Base-by-base conservation (phyloP, 2,329 filamentous ascomycete species). In the Nemania abortiva region DNA sequence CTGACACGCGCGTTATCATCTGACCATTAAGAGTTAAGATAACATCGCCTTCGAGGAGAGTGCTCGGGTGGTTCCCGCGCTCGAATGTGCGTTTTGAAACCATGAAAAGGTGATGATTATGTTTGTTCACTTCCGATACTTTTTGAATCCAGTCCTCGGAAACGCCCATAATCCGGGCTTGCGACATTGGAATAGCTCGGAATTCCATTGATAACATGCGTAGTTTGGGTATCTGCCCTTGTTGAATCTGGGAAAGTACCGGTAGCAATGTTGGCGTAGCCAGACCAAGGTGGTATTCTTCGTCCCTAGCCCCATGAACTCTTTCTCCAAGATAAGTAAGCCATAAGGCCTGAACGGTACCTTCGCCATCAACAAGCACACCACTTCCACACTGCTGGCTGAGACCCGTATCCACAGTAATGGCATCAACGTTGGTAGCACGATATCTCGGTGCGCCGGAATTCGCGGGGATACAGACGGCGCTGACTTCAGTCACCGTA, bases 31-130 rank as follows among this genome's bases (percentile, higher is more conserved):
- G 84, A 0, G 93, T 97, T 68, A 99, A 87, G 66, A 99, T 90
- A 61, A 99, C 91, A 78, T 99, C 96, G 59, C 95, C 94, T 82
- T 99, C 97, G 34, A 93, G 86, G 18, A 99, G 86, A 18, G 90
- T 88, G 85, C 69, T 78, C 1, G 82, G 81, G 1, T 83, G 79
- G 57, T 82, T 79, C 27, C 80, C 82, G 15, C 88, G 85, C 80
- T 90, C 89, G 75, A 91, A 91, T 0, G 88, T 90, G 55, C 97
- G 91, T 83, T 99, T 99, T 76, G 94, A 92, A 34, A 99, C 94
- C 92, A 99, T 98, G 84, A 99, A 99, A 45, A 99, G 88, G 82
- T 99, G 96, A 78, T 99, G 96, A 66, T 94, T 92, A 59, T 96
- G 91, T 47, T 93, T 92, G 80, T 99, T 98, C 70, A 94, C 93